Evolutionary conservation across 768 basidiomycete genomes (phyloP).

Genomic region (Sporobolomyces phaffii): DNA sequence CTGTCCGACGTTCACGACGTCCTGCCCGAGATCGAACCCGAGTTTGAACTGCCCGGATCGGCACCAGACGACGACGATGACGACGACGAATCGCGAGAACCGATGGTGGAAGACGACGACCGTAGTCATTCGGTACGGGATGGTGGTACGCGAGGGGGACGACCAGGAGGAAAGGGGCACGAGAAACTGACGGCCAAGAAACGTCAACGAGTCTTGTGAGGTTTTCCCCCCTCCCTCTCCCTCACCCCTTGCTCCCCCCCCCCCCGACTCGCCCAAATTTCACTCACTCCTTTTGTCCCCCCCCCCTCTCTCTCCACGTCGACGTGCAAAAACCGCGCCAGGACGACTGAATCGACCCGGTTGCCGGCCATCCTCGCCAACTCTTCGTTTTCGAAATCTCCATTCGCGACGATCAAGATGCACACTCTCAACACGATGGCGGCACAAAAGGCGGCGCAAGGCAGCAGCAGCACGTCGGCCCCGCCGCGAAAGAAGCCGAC

Average conservation of each 20-base stretch:
- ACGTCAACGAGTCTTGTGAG: constrained; percentile 33
- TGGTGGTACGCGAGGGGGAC: too few relatives aligned
- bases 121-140: too few relatives aligned
- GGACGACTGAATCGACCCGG: constrained; percentile 31
- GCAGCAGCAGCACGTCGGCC: background rate
- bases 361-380: constrained; percentile 38
- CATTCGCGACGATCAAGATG: constrained; percentile 39
- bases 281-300: too few relatives aligned
- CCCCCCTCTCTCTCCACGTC: too few relatives aligned
- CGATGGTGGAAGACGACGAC: background rate
- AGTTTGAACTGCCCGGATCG: too few relatives aligned
- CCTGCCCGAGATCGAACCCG: constrained; percentile 14
- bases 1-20: constrained; percentile 35
- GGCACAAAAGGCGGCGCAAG: constrained; percentile 11
- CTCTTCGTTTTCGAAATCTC: constrained; percentile 32
- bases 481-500: too few relatives aligned
- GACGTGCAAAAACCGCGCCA: background rate
- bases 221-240: background rate
- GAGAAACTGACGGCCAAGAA: constrained; percentile 38
- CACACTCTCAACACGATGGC: constrained; percentile 38
- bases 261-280: background rate
- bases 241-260: too few relatives aligned
- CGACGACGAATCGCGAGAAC: background rate
- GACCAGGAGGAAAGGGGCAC: constrained; percentile 28
- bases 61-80: too few relatives aligned